phyloP scores from a whole-genome alignment of 768 basidiomycete species.

The Tricholoma bakamatsutake region DNA sequence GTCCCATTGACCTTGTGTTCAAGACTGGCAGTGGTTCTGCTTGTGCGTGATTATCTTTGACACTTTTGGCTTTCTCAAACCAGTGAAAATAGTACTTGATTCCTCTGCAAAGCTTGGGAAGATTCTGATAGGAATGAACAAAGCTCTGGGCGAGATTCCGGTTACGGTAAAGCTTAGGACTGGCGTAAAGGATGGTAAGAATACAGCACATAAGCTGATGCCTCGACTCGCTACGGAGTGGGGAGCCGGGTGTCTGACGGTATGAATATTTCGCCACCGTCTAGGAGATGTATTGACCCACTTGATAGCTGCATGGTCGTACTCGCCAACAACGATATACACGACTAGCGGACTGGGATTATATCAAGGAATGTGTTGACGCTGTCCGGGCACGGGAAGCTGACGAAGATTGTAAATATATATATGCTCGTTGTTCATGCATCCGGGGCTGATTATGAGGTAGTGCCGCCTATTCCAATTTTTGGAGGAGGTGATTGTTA shows the following conservation, averaged over 20 bases:
- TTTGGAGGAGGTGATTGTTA: conserved; percentile 97
- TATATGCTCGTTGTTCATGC: neutral
- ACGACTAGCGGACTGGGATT: conserved; percentile 89
- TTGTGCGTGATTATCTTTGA: conserved; percentile 40
- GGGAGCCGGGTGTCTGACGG: conserved; percentile 40
- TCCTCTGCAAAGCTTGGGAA: conserved; percentile 76
- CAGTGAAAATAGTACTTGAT: conserved; percentile 61
- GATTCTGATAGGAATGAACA: conserved; percentile 88
- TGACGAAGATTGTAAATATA: conserved; percentile 57
- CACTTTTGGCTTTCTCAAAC: conserved; percentile 1
- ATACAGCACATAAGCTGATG: conserved; percentile 88
- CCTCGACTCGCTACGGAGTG: conserved; percentile 60
- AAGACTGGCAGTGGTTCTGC: conserved; percentile 88
- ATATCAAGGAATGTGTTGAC: conserved; percentile 83
- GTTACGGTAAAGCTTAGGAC: conserved; percentile 90
- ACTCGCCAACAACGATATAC: conserved; percentile 94
- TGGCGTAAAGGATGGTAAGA: conserved; percentile 85
- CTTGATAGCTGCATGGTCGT: conserved; percentile 82
- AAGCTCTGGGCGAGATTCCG: conserved; percentile 84
- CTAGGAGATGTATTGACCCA: neutral
- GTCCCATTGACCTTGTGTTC: conserved; percentile 96
- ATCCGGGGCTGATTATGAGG: neutral
- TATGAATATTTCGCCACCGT: conserved; percentile 14
- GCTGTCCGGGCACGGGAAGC: conserved; percentile 66
- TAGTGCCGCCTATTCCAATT: conserved; percentile 84